A percentile compares a stretch with the other conserved stretches of the same genome.
Evolutionary conservation across 2,329 filamentous ascomycete species (phyloP).

Genomic region (Thielaviopsis musarum): DNA sequence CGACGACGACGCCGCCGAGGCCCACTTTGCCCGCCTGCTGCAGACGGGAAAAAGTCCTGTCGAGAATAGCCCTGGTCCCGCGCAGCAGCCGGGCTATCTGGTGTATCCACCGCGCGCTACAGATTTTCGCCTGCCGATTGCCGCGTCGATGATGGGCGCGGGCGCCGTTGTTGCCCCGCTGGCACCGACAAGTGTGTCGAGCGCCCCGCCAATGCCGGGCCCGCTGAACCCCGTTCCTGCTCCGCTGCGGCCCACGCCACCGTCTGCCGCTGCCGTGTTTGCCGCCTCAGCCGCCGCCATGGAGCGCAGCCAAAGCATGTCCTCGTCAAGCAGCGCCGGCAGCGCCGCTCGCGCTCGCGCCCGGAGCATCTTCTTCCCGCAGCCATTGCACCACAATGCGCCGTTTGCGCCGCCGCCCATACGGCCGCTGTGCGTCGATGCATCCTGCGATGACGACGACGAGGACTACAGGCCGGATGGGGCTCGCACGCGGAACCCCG

Average conservation of each 20-base stretch:
- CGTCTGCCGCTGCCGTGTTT: neutral
- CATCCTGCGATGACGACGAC: too few species aligned
- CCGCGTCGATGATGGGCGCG: constrained; percentile 1
- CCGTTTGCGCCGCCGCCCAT: constrained; percentile 3
- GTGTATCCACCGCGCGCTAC: neutral
- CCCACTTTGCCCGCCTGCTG: constrained; percentile 2
- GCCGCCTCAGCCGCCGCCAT: constrained; percentile 5
- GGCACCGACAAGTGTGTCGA: too few species aligned
- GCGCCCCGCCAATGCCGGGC: too few species aligned
- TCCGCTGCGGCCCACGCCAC: neutral
- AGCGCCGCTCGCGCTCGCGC: neutral
- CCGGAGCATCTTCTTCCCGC: constrained; percentile 4
- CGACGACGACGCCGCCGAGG: constrained; percentile 4
- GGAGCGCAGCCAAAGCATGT: neutral
- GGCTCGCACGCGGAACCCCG: too few species aligned
- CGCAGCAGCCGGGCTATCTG: neutral
- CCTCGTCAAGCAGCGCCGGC: neutral
- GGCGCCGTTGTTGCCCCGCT: neutral
- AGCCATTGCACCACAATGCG: constrained; percentile 1
- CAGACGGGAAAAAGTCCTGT: neutral
- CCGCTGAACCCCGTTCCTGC: too few species aligned
- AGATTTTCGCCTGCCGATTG: neutral
- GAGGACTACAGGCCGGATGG: too few species aligned
- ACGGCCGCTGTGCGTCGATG: neutral
- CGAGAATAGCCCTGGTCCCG: neutral